Evolutionary conservation across 2,329 filamentous ascomycete species (phyloP), one percentile per base, ranked within the genome.

Genomic region (Elsinoe perseae): DNA sequence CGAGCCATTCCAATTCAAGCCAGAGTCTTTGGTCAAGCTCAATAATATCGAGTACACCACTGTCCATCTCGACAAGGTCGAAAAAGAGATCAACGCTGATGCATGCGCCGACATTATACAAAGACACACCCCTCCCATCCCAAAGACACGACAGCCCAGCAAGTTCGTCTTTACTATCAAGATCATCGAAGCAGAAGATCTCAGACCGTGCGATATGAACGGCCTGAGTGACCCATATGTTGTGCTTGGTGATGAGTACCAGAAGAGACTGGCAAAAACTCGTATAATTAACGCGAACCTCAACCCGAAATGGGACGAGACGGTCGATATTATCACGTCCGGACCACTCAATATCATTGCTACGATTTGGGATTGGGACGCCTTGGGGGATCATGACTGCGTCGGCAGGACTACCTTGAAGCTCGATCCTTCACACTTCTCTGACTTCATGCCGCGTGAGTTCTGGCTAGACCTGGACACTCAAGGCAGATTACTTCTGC

Each of bases 141-240:
- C 83, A n/a, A 78, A 78, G 66, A 77, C 81, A 57, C 83, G 83
- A 64, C 62, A 60, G 48, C 82, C 85, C 40, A 87, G 83, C 60
- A 96, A 95, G 68, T 97, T 95, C 68, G 91, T 96, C 56, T 98
- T 98, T 72, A 97, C 93, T 0, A 91, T 98, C 73, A 98, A 98
- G 74, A 91, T 98, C 58, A 91, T 98, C 23, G 93, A 98, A 72
- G 93, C 89, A 7, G 93, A 98, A 72, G 93, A 98, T 65, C 77
- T 98, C 64, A 97, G 97, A 72, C 89, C 93, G n/a, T 97, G 93
- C 68, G 93, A 98, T 70, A 85, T 95, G 63, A 95, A 88, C 64
- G 93, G 93, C 32, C 83, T 86, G 61, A 97, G 92, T 68, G 93
- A 98, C 72, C 93, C 93, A 0, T 98, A 98, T 66, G 90, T 98